Evolutionary conservation across 2,329 filamentous ascomycete species (phyloP), one percentile per base, ranked within the genome.

Genomic region (Pseudomassariella vexata): DNA sequence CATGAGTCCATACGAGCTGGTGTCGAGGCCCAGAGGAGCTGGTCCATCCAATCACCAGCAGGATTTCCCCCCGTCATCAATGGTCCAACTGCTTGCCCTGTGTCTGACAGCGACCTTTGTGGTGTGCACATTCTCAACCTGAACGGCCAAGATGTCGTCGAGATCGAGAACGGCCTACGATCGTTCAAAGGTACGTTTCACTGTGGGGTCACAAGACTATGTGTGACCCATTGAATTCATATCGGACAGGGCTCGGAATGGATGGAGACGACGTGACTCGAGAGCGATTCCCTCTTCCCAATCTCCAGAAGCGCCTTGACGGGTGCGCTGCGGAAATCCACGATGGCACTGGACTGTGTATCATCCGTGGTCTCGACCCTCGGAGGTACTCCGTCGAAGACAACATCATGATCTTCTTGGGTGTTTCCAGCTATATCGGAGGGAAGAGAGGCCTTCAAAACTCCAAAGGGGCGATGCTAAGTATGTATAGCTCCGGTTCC

Each of bases 371-470:
- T 3, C 53, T 81, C 1, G 60, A 68, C 10, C 57, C 66, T 1
- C 45, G 53, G 3, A 55, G 49, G 2, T 70, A 73, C 48, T 62
- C 64, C 3, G 55, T 62, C 16, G 67, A 76, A 39, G 73, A 80
- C 31, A 72, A 70, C 32, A 52, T 72, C 11, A 59, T 66, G 5
- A 57, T 78, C 25, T 79, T 73, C 42, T 60, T 77, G 5, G 76
- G 71, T 1, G 52, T 81, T 9, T 63, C 74, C 1, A 67, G 63
- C 34, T 66, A 79, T 43, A 63, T 82, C 30, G 76, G 68, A 2
- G 61, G 70, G 22, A 59, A 67, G 28, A 63, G 73, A 23, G 71
- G 71, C 3, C 41, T 66, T 3, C 71, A 76, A 35, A 63, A 65
- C 34, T 55, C 56, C n/a, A 62, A 60, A 25, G 66, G 67, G 9